Percentiles rank a stretch among this genome's conserved stretches.
Conservation (phyloP, 805 yeast genomes). For the Yamadazyma nakazawae region DNA sequence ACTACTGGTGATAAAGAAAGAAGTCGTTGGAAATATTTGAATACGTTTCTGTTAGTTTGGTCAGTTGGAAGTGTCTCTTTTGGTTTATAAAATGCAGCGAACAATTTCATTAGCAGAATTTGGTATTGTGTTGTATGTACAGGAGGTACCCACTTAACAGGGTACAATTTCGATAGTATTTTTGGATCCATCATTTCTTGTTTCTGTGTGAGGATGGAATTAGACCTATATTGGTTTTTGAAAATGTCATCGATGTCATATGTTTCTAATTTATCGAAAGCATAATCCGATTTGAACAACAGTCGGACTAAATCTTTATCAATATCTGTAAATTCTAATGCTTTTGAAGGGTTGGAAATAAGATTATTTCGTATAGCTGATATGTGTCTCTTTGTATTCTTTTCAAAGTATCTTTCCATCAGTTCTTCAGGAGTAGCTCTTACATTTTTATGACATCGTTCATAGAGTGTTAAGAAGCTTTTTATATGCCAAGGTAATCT, state of each 20-base stretch:
- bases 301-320: conserved; percentile 17
- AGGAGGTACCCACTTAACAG: background rate
- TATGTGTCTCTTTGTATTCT: background rate
- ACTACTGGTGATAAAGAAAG: conserved; percentile 28
- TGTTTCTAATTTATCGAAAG: conserved; percentile 15
- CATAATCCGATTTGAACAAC: conserved; percentile 19
- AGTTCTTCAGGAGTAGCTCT: background rate
- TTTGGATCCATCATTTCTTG: conserved; percentile 5
- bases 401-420: background rate
- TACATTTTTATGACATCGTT: background rate
- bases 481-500: conserved; percentile 9
- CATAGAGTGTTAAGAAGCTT: conserved; percentile 7
- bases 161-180: conserved; percentile 9
- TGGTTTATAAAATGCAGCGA: conserved; percentile 28
- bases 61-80: conserved; percentile 3
- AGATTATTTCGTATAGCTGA: conserved; percentile 3
- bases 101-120: conserved; percentile 23
- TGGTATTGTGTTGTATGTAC: conserved; percentile 1
- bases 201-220: background rate
- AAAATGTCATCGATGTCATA: conserved; percentile 11
- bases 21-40: conserved; percentile 28
- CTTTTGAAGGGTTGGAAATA: background rate
- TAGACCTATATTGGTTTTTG: conserved; percentile 8
- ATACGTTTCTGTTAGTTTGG: conserved; percentile 16
- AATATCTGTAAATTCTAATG: conserved; percentile 23